phyloP scores from a whole-genome alignment of 176 grass and related monocot species.

The Zoysia pacifica region DNA sequence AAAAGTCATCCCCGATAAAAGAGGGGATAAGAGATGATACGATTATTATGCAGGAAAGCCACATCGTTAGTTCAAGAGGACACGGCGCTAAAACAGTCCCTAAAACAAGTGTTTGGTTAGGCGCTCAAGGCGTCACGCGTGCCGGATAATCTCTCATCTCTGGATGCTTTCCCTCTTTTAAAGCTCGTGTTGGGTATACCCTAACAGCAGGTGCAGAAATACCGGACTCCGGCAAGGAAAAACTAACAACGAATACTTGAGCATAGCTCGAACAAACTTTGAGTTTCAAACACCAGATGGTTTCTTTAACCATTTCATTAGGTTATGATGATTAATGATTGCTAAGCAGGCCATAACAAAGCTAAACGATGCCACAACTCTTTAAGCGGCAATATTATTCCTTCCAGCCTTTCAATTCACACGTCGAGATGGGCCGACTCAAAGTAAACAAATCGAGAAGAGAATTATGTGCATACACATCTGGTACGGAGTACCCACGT shows the following conservation, averaged over 20 bases:
- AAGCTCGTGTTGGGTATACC: neutral
- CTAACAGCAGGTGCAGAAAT: neutral
- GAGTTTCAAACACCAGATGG: neutral
- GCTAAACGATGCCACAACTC: neutral
- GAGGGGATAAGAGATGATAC: slow-evolving; percentile 1
- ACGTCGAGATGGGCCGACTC: slow-evolving; percentile 22
- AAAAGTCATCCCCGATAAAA: neutral
- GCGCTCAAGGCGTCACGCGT: neutral
- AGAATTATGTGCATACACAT: neutral
- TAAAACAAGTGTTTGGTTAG: neutral
- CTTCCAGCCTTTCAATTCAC: slow-evolving; percentile 23
- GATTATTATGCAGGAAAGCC: neutral
- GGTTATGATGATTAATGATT: neutral
- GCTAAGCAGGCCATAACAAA: neutral
- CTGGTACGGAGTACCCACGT: slow-evolving; percentile 32
- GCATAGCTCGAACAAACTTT: neutral
- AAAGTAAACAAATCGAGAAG: slow-evolving; percentile 27
- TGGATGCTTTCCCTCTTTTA: neutral
- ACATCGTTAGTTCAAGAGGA: neutral
- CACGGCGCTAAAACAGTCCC: neutral
- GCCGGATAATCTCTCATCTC: neutral
- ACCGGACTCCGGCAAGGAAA: neutral
- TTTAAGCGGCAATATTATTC: slow-evolving; percentile 37
- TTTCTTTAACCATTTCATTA: neutral
- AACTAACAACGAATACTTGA: neutral